Base-by-base conservation (phyloP, 148 eudicot genomes). In the Chenopodium quinoa region DNA sequence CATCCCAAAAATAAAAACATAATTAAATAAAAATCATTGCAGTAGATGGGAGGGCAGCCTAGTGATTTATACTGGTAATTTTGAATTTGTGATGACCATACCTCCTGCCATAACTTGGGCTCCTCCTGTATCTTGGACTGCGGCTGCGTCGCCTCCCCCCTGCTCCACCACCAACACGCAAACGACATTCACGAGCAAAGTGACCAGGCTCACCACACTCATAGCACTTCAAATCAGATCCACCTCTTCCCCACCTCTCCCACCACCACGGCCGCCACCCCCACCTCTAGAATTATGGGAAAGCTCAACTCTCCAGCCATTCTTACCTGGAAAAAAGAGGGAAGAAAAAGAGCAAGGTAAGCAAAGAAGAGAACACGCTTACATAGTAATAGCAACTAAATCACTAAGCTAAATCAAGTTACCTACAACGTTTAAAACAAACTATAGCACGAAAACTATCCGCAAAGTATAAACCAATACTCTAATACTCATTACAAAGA, bases 51-150 rank as follows among this genome's bases (percentile, higher is more conserved):
- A 23, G 17, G 11, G 29, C 0, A 23, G 31, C 37, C n/a, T 10
- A 74, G 14, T 4, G 23, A 11, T 22, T 46, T 1, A 74, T 23
- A 50, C 37, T 22, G 2, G 20, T 16, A 31, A 4, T 64, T 20
- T 50, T 37, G 17, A 23, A 27, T 27, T 27, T 27, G 0, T 27
- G 27, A 27, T 37, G 62, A 78, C 9, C 75, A 73, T 83, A 96
- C 99, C 99, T 96, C 73, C 98, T 90, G 22, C 98, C 98, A 88
- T 96, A 96, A 83, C 99, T 96, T 58, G 99, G 99, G 83, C 99
- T 96, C 84, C 99, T 89, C 67, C 99, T 88, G 80, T 96, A 96
- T 73, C 99, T 89, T 46, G 98, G 98, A 50, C 93, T 91, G 70
- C 97, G 96, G 79, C 99, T 92, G 8, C 99, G 89, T 12, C 94